These are phyloP conservation scores for Coemansia linderi DNA, from an alignment of 371 early-diverging fungal genomes.

Conservation along the genomic window DNA sequence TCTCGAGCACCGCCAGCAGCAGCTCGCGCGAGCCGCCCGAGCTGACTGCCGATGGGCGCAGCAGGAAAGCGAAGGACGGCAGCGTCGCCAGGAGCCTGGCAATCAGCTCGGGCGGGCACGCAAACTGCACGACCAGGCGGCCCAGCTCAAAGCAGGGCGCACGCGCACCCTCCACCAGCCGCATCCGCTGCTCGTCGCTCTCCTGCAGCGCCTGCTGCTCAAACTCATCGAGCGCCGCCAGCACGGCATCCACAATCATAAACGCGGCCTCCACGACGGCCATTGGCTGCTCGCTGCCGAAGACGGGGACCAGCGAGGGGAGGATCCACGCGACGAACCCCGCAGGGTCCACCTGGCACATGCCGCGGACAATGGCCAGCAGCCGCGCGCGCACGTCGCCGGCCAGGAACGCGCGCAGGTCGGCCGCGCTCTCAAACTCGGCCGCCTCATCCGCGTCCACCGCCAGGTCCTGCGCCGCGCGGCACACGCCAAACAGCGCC, in stretches of 20 bases:
- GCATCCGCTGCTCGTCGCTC: constrained; percentile 1
- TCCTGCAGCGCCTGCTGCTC: constrained; percentile 46
- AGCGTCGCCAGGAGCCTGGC: constrained; percentile 40
- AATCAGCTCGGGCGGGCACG: neutral
- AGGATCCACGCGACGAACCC: constrained; percentile 48
- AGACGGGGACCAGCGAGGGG: constrained; percentile 33
- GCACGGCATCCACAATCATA: constrained; percentile 28
- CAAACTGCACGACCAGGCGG: constrained; percentile 15
- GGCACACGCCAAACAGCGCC: constrained; percentile 31
- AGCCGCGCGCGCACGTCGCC: constrained; percentile 35
- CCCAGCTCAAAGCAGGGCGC: constrained; percentile 32
- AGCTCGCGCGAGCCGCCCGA: constrained; percentile 24
- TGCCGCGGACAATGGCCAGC: constrained; percentile 36
- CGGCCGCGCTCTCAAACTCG: constrained; percentile 28
- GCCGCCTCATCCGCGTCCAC: constrained; percentile 21
- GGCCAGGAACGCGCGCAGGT: constrained; percentile 34
- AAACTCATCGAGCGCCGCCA: constrained; percentile 38
- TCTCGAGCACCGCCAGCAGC: constrained; percentile 32
- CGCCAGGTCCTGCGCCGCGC: constrained; percentile 20
- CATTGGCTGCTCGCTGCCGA: constrained; percentile 1
- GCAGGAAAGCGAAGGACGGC: constrained; percentile 41
- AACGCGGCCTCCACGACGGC: constrained; percentile 37
- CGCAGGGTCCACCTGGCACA: constrained; percentile 38
- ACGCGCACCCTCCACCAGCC: constrained; percentile 15
- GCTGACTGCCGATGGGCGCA: constrained; percentile 29